These are phyloP conservation scores for Pythium chondricola DNA, from an alignment of 352 stramenopile species.

Conservation along the genomic window DNA sequence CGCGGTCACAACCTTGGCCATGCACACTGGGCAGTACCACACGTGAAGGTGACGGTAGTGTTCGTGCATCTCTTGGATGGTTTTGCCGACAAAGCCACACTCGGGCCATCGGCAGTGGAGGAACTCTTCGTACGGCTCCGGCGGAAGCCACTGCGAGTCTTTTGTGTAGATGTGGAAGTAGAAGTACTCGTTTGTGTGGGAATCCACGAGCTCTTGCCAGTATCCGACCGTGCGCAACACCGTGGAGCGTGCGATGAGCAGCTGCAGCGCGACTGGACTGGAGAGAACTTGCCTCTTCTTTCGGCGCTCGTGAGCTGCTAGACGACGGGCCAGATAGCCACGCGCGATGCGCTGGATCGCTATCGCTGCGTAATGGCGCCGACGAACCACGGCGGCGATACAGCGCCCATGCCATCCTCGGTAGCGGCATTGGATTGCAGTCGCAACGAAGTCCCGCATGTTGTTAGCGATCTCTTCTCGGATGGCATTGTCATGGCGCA, in stretches of 20 bases:
- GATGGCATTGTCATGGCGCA: constrained; percentile 54
- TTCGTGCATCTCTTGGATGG: constrained; percentile 74
- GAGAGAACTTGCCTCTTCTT: constrained; percentile 55
- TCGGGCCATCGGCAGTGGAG: constrained; percentile 57
- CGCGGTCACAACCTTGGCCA: constrained; percentile 54
- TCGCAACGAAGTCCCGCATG: constrained; percentile 71
- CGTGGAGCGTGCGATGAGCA: constrained; percentile 59
- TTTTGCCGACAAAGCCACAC: constrained; percentile 42
- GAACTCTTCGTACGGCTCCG: constrained; percentile 55
- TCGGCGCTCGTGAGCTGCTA: constrained; percentile 36
- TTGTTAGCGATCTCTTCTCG: constrained; percentile 68
- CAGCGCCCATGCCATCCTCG: constrained; percentile 55
- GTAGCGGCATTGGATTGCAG: constrained; percentile 54
- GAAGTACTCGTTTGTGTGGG: constrained; percentile 82
- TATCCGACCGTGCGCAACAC: constrained; percentile 55
- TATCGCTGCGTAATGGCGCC: constrained; percentile 43
- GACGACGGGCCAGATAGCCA: constrained; percentile 37
- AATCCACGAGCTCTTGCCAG: constrained; percentile 75
- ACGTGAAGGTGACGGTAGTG: constrained; percentile 56
- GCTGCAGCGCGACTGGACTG: constrained; percentile 55
- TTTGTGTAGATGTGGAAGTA: constrained; percentile 80
- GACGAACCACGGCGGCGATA: constrained; percentile 21
- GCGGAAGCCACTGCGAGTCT: constrained; percentile 74
- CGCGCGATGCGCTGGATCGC: constrained; percentile 51
- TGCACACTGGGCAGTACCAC: constrained; percentile 78